These are phyloP conservation scores for Microthlaspi erraticum DNA, from an alignment of 345 rosid species.

Conservation along the genomic window DNA sequence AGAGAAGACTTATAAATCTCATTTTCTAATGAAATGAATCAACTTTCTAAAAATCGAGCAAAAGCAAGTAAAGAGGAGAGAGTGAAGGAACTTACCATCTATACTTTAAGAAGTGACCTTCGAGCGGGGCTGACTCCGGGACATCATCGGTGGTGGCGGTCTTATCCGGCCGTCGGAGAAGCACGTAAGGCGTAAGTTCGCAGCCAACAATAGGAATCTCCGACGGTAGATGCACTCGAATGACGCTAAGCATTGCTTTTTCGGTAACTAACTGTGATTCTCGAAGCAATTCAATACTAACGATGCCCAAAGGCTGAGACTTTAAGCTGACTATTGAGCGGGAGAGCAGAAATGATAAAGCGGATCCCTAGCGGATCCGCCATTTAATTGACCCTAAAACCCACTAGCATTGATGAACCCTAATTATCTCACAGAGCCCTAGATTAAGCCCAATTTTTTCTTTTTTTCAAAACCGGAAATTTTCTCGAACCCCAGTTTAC, in stretches of 20 bases:
- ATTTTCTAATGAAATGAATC: not conserved
- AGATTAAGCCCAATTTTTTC: slow-evolving; percentile 14
- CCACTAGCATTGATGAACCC: slow-evolving; percentile 53
- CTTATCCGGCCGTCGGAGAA: slow-evolving; percentile 76
- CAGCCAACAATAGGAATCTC: slow-evolving; percentile 98
- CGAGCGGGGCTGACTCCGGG: slow-evolving; percentile 78
- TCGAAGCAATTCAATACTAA: slow-evolving; percentile 47
- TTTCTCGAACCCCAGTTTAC: not conserved
- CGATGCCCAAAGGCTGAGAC: slow-evolving; percentile 31
- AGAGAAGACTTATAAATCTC: not conserved
- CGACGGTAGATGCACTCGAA: slow-evolving; percentile 93
- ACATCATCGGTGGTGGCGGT: slow-evolving; percentile 69
- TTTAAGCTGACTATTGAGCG: slow-evolving; percentile 1
- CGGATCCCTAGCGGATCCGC: slow-evolving; percentile 69
- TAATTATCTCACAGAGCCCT: slow-evolving; percentile 42
- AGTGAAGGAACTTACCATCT: slow-evolving; percentile 70
- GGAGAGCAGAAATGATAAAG: slow-evolving; percentile 32
- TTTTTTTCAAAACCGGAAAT: not conserved
- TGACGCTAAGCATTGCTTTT: slow-evolving; percentile 90
- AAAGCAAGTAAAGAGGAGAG: not conserved
- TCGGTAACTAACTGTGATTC: slow-evolving; percentile 46
- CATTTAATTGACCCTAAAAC: slow-evolving; percentile 53
- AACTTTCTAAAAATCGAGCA: slow-evolving; percentile 4
- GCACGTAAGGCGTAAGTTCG: slow-evolving; percentile 92
- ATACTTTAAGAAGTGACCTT: slow-evolving; percentile 84